phyloP scores from a whole-genome alignment of 164 flowering plant species.

The Pachysandra terminalis region DNA sequence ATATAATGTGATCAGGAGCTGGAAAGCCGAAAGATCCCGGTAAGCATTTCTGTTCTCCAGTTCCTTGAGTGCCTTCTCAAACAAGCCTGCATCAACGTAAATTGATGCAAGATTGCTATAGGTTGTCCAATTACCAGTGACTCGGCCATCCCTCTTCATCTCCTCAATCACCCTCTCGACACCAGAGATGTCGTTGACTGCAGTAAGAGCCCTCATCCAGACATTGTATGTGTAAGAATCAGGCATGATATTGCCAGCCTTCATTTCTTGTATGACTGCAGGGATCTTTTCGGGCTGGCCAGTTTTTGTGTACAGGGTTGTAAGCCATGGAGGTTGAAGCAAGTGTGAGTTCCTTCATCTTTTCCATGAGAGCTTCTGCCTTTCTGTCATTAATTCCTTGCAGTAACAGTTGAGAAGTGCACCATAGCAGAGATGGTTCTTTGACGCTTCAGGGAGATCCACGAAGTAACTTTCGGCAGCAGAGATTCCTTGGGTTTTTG shows the following conservation, averaged over 20 bases:
- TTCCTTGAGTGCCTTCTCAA: constrained; percentile 83
- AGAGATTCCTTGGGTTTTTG: constrained; percentile 63
- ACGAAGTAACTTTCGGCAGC: constrained; percentile 80
- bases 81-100: constrained; percentile 68
- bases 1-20: constrained; percentile 76
- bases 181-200: constrained; percentile 67
- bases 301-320: constrained; percentile 68
- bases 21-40: constrained; percentile 57
- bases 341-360: constrained; percentile 85
- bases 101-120: constrained; percentile 92
- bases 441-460: constrained; percentile 75
- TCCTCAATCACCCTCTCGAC: constrained; percentile 88
- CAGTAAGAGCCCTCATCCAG: constrained; percentile 93
- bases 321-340: constrained; percentile 67
- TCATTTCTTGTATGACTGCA: constrained; percentile 77
- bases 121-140: constrained; percentile 83
- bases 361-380: constrained; percentile 84
- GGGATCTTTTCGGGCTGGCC: constrained; percentile 69
- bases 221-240: constrained; percentile 76
- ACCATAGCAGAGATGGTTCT: constrained; percentile 72
- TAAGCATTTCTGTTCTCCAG: constrained; percentile 64
- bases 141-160: constrained; percentile 86
- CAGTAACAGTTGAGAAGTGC: constrained; percentile 92
- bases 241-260: constrained; percentile 48
- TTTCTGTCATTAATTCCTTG: constrained; percentile 75